phyloP scores from a whole-genome alignment of 495 filamentous ascomycete genomes.

The Penicillium antarcticum region DNA sequence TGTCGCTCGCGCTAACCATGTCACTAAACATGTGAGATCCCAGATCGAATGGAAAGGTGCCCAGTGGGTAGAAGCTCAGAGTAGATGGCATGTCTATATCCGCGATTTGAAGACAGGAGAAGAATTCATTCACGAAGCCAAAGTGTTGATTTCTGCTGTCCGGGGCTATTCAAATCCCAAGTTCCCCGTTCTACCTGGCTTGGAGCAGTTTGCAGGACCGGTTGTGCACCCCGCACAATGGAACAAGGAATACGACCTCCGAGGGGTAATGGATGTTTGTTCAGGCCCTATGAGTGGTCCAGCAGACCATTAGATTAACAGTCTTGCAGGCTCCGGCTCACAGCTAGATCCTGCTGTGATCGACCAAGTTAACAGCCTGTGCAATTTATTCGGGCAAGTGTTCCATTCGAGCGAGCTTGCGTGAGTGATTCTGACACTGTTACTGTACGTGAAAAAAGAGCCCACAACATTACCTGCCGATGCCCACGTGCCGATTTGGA shows the following conservation, averaged over 20 bases:
- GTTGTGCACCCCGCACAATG: slow-evolving; percentile 57
- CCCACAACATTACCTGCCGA: no score
- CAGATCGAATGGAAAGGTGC: slow-evolving; percentile 6
- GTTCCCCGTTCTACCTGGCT: slow-evolving; percentile 38
- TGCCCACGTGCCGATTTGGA: no score
- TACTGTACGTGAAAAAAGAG: neutral
- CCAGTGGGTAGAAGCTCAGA: slow-evolving; percentile 3
- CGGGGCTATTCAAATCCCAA: slow-evolving; percentile 34
- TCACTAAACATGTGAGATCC: slow-evolving; percentile 1
- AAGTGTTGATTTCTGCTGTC: slow-evolving; percentile 44
- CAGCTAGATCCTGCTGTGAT: slow-evolving; percentile 4
- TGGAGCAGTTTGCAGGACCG: slow-evolving; percentile 45
- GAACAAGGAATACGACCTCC: slow-evolving; percentile 50
- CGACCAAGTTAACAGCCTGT: neutral
- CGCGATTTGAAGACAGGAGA: slow-evolving; percentile 3
- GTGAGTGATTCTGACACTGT: neutral
- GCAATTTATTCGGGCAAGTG: slow-evolving; percentile 5
- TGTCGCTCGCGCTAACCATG: neutral
- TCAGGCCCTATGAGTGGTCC: neutral
- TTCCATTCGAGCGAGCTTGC: no score
- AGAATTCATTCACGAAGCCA: slow-evolving; percentile 27
- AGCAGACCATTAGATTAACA: neutral
- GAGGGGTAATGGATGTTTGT: slow-evolving; percentile 39
- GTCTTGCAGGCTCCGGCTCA: slow-evolving; percentile 1
- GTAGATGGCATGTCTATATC: slow-evolving; percentile 6